Evolutionary conservation across 164 flowering plant species (phyloP).

Genomic region (Paratinospora sagittata): DNA sequence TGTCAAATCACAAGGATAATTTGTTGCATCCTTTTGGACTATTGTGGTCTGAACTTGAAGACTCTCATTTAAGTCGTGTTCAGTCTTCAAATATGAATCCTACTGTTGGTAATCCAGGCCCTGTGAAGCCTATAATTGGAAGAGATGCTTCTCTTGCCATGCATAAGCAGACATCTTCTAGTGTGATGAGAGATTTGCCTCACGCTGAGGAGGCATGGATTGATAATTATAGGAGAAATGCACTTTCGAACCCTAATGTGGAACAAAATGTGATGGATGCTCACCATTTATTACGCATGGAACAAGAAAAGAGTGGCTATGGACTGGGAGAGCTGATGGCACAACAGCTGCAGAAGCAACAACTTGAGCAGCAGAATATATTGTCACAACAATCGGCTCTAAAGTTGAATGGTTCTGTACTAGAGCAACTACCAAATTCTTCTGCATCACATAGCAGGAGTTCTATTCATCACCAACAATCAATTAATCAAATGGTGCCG

Average conservation of each 20-base stretch:
- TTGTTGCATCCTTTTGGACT: conserved; percentile 77
- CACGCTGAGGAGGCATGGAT: conserved; percentile 48
- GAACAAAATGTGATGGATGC: conserved; percentile 34
- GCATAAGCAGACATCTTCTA: conserved; percentile 26
- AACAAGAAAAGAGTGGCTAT: conserved; percentile 41
- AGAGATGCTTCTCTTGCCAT: conserved; percentile 25
- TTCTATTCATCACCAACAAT: conserved; percentile 36
- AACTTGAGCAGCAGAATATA: conserved; percentile 45
- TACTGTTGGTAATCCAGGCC: conserved; percentile 21
- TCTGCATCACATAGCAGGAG: conserved; percentile 30
- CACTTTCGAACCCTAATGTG: conserved; percentile 27
- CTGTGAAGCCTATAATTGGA: conserved; percentile 22
- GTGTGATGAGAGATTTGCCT: conserved; percentile 33
- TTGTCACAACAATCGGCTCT: conserved; percentile 28
- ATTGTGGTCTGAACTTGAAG: conserved; percentile 79
- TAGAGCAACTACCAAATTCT: conserved; percentile 41
- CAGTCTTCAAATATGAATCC: conserved; percentile 41
- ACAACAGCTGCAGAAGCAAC: conserved; percentile 54
- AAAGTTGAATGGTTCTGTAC: conserved; percentile 34
- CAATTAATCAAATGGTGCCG: conserved; percentile 29
- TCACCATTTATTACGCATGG: conserved; percentile 37
- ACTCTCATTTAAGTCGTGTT: conserved; percentile 29
- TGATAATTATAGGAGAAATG: conserved; percentile 37
- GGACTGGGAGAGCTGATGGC: conserved; percentile 48
- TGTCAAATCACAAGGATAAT: conserved; percentile 33